Percentiles rank a stretch among this genome's conserved stretches.
Conservation (phyloP, 345 rosid genomes). For the Aurinia saxatilis region DNA sequence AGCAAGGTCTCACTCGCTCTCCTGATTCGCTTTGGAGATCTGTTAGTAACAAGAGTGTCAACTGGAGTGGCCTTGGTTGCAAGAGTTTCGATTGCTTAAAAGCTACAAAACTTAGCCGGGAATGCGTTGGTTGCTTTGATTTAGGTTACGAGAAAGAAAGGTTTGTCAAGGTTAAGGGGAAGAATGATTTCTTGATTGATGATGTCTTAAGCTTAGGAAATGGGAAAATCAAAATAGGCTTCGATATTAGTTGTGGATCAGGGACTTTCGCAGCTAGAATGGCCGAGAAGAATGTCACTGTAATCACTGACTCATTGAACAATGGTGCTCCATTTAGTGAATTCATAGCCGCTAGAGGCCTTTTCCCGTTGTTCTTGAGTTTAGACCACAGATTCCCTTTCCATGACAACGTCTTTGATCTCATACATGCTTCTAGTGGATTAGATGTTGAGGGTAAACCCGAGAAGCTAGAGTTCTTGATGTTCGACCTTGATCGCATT, state of each 20-base stretch:
- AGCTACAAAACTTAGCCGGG: slow-evolving; percentile 63
- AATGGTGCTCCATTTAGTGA: slow-evolving; percentile 73
- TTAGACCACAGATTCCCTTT: slow-evolving; percentile 89
- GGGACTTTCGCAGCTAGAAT: slow-evolving; percentile 88
- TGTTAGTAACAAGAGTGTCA: slow-evolving; percentile 65
- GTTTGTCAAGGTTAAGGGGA: slow-evolving; percentile 62
- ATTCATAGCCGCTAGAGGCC: slow-evolving; percentile 79
- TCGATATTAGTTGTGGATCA: slow-evolving; percentile 83
- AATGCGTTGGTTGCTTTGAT: slow-evolving; percentile 82
- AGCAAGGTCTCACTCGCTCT: slow-evolving; percentile 48
- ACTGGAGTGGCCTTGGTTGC: slow-evolving; percentile 94
- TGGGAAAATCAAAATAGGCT: slow-evolving; percentile 74
- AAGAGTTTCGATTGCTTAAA: slow-evolving; percentile 73
- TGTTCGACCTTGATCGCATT: slow-evolving; percentile 87
- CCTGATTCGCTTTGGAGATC: slow-evolving; percentile 77
- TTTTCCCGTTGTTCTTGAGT: slow-evolving; percentile 82
- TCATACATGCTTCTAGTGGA: slow-evolving; percentile 61
- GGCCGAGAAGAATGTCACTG: slow-evolving; percentile 87
- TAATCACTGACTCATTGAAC: slow-evolving; percentile 63
- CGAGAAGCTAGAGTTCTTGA: slow-evolving; percentile 86
- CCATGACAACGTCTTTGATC: slow-evolving; percentile 78
- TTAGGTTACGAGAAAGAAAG: slow-evolving; percentile 51
- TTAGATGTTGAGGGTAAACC: slow-evolving; percentile 58
- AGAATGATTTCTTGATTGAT: slow-evolving; percentile 74
- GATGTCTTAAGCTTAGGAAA: slow-evolving; percentile 66